Conservation (phyloP, 495 filamentous ascomycete genomes). For the Aspergillus nanangensis region DNA sequence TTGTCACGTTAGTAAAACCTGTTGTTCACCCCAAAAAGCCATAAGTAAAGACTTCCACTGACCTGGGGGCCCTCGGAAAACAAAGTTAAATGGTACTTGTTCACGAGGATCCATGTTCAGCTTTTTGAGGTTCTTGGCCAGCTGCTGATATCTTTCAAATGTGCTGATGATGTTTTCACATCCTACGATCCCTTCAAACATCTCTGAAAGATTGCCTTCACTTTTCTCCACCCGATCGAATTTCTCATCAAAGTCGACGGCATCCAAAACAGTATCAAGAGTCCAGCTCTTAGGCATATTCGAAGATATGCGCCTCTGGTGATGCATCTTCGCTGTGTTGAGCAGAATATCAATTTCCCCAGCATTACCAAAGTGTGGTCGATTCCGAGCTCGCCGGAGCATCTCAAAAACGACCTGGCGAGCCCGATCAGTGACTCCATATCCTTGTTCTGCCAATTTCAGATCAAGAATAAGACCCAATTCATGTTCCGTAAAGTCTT, state of each 20-base stretch:
- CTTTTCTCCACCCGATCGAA: neutral
- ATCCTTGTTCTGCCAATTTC: too few relatives aligned
- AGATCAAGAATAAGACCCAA: neutral
- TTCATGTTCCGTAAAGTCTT: constrained; percentile 46
- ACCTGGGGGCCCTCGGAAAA: neutral
- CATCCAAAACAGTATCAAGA: too few relatives aligned
- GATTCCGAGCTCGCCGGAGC: neutral
- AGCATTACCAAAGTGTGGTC: neutral
- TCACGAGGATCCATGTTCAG: neutral
- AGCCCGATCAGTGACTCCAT: too few relatives aligned
- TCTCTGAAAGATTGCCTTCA: neutral
- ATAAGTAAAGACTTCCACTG: too few relatives aligned
- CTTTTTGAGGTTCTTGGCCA: neutral
- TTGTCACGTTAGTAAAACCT: neutral
- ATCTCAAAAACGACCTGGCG: neutral
- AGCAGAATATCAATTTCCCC: too few relatives aligned
- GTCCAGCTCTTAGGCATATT: too few relatives aligned
- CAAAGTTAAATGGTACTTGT: neutral
- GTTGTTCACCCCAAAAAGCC: too few relatives aligned
- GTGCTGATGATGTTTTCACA: neutral
- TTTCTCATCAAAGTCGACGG: neutral
- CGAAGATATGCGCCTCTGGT: too few relatives aligned
- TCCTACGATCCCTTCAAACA: neutral
- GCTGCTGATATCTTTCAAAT: neutral
- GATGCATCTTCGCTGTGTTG: too few relatives aligned